Conservation (phyloP, 768 basidiomycete species). For the Psilocybe subaeruginosa region DNA sequence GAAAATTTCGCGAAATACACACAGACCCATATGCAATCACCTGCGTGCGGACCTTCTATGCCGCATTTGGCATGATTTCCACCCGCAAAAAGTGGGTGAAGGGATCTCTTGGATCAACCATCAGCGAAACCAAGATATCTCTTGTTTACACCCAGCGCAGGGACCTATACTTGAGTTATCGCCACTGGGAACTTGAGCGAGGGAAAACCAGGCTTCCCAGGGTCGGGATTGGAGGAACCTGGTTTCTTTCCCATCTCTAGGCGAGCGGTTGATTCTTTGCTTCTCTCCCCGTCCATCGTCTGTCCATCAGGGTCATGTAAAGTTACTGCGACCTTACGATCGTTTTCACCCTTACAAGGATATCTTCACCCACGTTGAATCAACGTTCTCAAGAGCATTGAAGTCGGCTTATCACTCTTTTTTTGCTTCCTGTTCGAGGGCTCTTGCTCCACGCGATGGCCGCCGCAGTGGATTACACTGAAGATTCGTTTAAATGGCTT, state of each 20-base stretch:
- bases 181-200: neutral
- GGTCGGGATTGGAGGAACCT: neutral
- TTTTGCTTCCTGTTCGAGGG: neutral
- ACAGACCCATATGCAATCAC: no score
- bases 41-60: no score
- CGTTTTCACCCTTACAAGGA: neutral
- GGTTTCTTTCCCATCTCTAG: neutral
- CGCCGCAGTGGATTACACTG: neutral
- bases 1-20: no score
- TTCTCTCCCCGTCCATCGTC: neutral
- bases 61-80: neutral
- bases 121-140: no score
- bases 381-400: neutral
- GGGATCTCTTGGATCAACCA: no score
- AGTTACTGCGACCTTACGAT: neutral
- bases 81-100: neutral
- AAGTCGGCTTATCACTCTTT: neutral
- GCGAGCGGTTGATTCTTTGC: neutral
- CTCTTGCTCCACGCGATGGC: neutral
- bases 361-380: no score
- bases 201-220: neutral
- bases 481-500: slow-evolving; percentile 1
- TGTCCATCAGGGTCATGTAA: neutral
- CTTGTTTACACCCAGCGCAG: no score
- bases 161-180: no score